These are phyloP conservation scores for Kodamaea lidongshanica DNA, from an alignment of 805 yeast species.

Conservation along the genomic window DNA sequence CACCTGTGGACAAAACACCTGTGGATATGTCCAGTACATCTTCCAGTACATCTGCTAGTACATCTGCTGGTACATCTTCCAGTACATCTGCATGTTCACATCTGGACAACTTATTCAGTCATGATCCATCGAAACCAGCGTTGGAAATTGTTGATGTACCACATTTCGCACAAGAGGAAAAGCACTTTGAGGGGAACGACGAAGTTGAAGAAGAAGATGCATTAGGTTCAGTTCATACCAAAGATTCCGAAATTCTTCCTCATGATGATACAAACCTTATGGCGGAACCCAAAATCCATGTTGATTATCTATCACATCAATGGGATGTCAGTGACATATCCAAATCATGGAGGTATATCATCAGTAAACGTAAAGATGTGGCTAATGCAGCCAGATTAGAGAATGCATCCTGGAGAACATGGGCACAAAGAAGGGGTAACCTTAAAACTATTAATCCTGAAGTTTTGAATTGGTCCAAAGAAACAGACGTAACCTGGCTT, in stretches of 20 bases:
- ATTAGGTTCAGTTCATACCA: constrained; percentile 3
- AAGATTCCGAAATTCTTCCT: constrained; percentile 40
- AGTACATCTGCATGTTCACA: not conserved
- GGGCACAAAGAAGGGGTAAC: constrained; percentile 75
- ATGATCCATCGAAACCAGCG: too few species aligned
- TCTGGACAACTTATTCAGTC: too few species aligned
- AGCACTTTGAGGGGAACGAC: not conserved
- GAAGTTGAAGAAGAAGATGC: not conserved
- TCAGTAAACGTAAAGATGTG: constrained; percentile 71
- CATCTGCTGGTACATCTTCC: not conserved
- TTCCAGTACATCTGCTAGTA: not conserved
- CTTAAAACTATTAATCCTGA: constrained; percentile 74
- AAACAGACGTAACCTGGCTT: constrained; percentile 94
- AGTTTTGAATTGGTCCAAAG: constrained; percentile 90
- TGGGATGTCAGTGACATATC: constrained; percentile 95
- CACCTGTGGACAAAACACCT: too few species aligned
- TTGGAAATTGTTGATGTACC: too few species aligned
- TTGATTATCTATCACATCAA: constrained; percentile 89
- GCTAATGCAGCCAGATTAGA: constrained; percentile 58
- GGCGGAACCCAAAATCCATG: constrained; percentile 81
- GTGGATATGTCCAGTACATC: too few species aligned
- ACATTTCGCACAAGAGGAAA: too few species aligned
- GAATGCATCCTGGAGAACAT: constrained; percentile 90
- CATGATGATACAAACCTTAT: constrained; percentile 81
- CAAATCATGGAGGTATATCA: constrained; percentile 92